These are phyloP conservation scores for Exophiala sideris DNA, from an alignment of 2,329 filamentous ascomycete species.

Conservation along the genomic window DNA sequence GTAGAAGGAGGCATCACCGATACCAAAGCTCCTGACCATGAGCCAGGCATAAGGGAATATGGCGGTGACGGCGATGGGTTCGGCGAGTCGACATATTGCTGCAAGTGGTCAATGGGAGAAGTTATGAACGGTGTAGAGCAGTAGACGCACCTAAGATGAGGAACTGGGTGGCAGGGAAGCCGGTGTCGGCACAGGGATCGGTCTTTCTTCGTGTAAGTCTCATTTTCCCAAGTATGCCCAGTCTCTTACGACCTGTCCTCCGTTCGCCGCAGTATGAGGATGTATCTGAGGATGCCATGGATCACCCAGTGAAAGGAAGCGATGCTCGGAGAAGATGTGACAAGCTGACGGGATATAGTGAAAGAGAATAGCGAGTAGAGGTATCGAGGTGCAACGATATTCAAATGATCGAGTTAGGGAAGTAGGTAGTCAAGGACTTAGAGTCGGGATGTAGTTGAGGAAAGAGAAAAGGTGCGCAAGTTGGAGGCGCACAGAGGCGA, in stretches of 20 bases:
- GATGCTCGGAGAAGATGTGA: no score
- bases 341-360: no score
- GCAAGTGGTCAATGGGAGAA: conserved; percentile 11
- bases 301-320: no score
- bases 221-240: conserved; percentile 50
- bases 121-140: not conserved
- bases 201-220: conserved; percentile 58
- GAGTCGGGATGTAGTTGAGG: no score
- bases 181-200: conserved; percentile 57
- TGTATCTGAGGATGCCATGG: no score
- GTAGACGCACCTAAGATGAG: conserved; percentile 71
- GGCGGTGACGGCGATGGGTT: conserved; percentile 88
- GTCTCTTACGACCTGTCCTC: conserved; percentile 47
- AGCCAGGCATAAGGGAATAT: conserved; percentile 92
- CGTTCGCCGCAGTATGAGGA: not conserved
- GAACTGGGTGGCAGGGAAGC: conserved; percentile 78
- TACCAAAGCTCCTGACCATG: conserved; percentile 71
- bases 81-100: conserved; percentile 90
- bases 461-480: no score
- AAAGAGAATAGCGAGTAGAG: no score
- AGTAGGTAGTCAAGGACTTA: no score
- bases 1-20: conserved; percentile 78
- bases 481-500: no score
- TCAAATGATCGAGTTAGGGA: no score
- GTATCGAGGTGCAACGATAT: no score